A percentile compares a stretch with the other conserved stretches of the same genome.
Evolutionary conservation across 2,329 filamentous ascomycete genomes (phyloP).

Genomic region (Penicillium sp.): DNA sequence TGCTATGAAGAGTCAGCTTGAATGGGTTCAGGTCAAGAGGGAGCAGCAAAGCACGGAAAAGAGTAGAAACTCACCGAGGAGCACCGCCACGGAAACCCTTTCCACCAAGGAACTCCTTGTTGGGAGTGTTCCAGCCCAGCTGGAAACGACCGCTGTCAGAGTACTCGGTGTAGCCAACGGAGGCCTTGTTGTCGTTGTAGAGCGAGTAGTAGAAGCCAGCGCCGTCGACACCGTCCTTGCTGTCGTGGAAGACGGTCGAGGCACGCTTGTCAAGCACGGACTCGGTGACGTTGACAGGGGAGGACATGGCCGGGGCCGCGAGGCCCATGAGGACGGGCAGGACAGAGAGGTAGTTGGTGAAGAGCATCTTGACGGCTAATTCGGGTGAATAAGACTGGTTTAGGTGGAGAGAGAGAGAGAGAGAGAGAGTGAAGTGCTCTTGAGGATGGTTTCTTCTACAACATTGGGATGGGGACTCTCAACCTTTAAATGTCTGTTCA

Average conservation of each 20-base stretch:
- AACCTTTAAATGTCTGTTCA: too few species aligned
- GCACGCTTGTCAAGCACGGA: not conserved
- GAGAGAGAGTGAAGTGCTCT: too few species aligned
- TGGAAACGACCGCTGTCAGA: not conserved
- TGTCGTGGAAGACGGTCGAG: not conserved
- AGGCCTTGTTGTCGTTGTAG: constrained; percentile 1
- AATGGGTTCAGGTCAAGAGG: not conserved
- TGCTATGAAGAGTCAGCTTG: not conserved
- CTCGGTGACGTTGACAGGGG: not conserved
- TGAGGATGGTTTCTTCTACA: too few species aligned
- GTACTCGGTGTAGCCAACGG: not conserved
- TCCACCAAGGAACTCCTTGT: not conserved
- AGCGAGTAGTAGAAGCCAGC: constrained; percentile 1
- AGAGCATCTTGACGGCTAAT: not conserved
- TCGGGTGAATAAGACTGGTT: not conserved
- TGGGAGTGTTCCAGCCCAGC: not conserved
- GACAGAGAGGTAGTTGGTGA: not conserved
- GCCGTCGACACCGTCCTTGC: not conserved
- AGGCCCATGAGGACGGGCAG: not conserved
- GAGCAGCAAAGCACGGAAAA: not conserved
- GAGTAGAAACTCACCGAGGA: not conserved
- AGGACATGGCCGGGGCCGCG: not conserved
- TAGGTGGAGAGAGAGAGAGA: not conserved
- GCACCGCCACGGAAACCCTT: not conserved
- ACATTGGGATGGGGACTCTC: too few species aligned